A percentile compares a stretch with the other conserved stretches of the same genome.
These are phyloP conservation scores for Cordyceps javanica DNA, from an alignment of 2,329 filamentous ascomycete genomes.

Conservation along the genomic window DNA sequence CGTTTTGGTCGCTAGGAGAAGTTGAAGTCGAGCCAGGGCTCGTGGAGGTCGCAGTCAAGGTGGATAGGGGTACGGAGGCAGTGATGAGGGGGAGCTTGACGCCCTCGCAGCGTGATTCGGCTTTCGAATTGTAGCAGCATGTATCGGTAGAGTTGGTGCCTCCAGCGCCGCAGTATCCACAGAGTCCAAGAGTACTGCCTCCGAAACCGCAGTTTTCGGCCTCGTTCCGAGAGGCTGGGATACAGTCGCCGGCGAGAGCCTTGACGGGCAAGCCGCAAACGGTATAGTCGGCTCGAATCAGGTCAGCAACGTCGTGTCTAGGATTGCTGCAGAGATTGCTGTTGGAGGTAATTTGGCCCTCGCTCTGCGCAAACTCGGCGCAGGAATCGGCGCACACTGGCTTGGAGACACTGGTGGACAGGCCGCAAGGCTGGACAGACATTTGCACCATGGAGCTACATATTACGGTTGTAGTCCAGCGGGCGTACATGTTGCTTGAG, in stretches of 20 bases:
- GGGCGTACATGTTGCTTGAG: constrained; percentile 77
- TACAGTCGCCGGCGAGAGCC: constrained; percentile 69
- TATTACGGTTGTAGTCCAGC: constrained; percentile 85
- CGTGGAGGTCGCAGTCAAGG: constrained; percentile 27
- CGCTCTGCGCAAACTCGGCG: constrained; percentile 79
- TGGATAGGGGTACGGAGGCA: constrained; percentile 56
- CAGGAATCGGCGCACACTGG: constrained; percentile 89
- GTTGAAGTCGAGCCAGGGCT: constrained; percentile 35
- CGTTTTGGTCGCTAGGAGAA: constrained; percentile 19
- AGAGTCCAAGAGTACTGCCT: constrained; percentile 67
- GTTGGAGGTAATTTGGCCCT: constrained; percentile 76
- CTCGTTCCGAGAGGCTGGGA: constrained; percentile 74
- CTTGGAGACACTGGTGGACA: constrained; percentile 56
- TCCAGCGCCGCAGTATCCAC: constrained; percentile 76
- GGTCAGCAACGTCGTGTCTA: constrained; percentile 56
- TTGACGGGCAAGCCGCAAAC: constrained; percentile 80
- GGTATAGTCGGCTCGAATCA: constrained; percentile 88
- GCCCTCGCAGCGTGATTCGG: constrained; percentile 64
- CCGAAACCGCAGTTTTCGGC: constrained; percentile 80
- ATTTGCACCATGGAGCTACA: constrained; percentile 94
- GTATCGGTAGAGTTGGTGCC: constrained; percentile 91
- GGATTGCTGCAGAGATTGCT: constrained; percentile 64
- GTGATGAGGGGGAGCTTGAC: constrained; percentile 75
- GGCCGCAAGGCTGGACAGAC: constrained; percentile 63
- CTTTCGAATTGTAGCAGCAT: constrained; percentile 80